Base-by-base conservation (phyloP, 805 yeast species). In the Metschnikowia chrysomelidarum region DNA sequence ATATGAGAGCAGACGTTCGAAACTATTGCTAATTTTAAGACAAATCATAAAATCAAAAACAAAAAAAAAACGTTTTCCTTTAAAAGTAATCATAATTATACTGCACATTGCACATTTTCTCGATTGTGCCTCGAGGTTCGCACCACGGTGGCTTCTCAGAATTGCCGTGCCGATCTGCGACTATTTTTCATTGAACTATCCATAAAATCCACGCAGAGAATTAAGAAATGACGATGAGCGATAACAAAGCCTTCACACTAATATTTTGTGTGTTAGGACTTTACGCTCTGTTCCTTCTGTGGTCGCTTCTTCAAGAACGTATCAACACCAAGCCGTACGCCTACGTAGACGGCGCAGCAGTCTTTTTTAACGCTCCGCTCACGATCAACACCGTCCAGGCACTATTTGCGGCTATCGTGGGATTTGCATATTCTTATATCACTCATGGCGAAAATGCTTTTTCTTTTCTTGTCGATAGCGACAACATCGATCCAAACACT, bases 261-360 rank as follows among this genome's bases (percentile, higher is more conserved):
- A 44, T 55, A 1, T 34, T 57, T 13, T 65, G 67, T 40, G 66
- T 67, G 5, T 34, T 52, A 8, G 97, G 97, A 0, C 85, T 93
- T 23, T 93, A 93, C 53, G 78, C 76, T 2, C 82, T 96, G 31
- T 93, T 93, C 51, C 63, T 93, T 18, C 73, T 91, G 2, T 93
- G 98, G 98, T 88, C 95, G 0, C 73, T 87, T 23, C 74, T 93
- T 9, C 98, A 93, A 54, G 98, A 93, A 58, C 79, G 91, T 30
- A 77, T 93, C 45, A 74, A 88, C 10, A 78, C 88, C 2, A 80
- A 80, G 29, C 75, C 84, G 9, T 87, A 88, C 60, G 87, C 85
- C 2, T 73, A 74, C 19, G 53, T 59, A 11, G 47, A 45, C 12
- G 56, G 43, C 5, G 44, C 46, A 11, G 52, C 57, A 3, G 71